These are phyloP conservation scores for Exobasidium rhododendri DNA, from an alignment of 1,284 basidiomycete genomes.

Conservation along the genomic window DNA sequence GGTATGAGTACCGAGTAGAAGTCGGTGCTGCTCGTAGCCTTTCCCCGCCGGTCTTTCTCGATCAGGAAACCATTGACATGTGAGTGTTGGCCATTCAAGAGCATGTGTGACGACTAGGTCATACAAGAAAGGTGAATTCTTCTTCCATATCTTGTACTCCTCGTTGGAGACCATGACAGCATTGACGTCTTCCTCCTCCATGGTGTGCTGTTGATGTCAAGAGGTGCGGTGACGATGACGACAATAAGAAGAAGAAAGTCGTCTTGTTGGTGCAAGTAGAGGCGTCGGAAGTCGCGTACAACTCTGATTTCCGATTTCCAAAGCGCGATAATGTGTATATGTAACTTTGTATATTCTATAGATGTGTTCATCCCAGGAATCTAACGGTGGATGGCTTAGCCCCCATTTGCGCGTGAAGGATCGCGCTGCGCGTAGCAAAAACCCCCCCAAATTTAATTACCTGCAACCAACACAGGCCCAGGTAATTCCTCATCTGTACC, in stretches of 20 bases:
- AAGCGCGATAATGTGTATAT: too few relatives aligned
- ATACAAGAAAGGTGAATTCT: conserved; percentile 71
- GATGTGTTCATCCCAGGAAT: too few relatives aligned
- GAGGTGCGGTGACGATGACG: neutral
- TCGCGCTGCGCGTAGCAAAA: too few relatives aligned
- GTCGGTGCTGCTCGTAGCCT: conserved; percentile 84
- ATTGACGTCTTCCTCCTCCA: conserved; percentile 9
- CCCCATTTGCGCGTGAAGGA: too few relatives aligned
- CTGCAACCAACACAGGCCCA: neutral
- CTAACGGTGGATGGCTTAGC: too few relatives aligned
- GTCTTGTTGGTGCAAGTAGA: too few relatives aligned
- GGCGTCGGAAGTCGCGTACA: too few relatives aligned
- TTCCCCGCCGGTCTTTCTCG: conserved; percentile 81
- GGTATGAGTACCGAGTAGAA: conserved; percentile 95
- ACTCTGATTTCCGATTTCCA: too few relatives aligned
- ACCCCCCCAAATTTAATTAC: neutral
- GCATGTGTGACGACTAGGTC: conserved; percentile 97
- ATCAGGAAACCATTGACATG: conserved; percentile 99
- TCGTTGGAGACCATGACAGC: conserved; percentile 11
- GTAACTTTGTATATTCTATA: too few relatives aligned
- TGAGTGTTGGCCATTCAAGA: conserved; percentile 94
- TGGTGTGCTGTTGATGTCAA: neutral
- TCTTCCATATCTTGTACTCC: conserved; percentile 47
- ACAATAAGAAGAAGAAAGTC: too few relatives aligned
- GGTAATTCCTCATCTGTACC: too few relatives aligned